These are phyloP conservation scores for Bremia lactucae DNA, from an alignment of 352 stramenopile genomes.

Conservation along the genomic window DNA sequence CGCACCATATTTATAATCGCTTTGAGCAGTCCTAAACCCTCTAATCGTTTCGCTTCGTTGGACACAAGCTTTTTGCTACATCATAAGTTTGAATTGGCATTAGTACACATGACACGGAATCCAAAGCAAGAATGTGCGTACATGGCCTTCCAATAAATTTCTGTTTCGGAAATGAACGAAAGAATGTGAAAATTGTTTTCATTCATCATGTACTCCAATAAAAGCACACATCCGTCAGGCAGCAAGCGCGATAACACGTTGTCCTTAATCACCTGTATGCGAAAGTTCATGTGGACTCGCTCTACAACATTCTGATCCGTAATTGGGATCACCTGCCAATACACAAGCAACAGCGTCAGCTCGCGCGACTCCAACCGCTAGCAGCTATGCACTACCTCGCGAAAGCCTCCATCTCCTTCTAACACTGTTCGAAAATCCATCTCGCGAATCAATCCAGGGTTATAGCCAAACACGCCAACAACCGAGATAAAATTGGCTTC, in stretches of 20 bases:
- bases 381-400: conserved; percentile 42
- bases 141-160: conserved; percentile 60
- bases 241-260: conserved; percentile 73
- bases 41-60: conserved; percentile 22
- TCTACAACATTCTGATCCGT: conserved; percentile 41
- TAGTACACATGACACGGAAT: background rate
- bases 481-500: conserved; percentile 76
- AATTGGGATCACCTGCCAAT: conserved; percentile 56
- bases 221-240: conserved; percentile 59
- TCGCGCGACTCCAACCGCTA: too few relatives aligned
- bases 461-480: conserved; percentile 71
- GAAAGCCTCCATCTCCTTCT: conserved; percentile 47
- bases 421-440: conserved; percentile 67
- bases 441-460: conserved; percentile 57
- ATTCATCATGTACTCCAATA: conserved; percentile 75
- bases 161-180: conserved; percentile 63
- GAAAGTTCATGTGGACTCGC: conserved; percentile 80
- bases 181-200: conserved; percentile 83
- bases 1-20: conserved; percentile 59
- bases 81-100: background rate
- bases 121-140: conserved; percentile 18
- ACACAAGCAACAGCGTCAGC: conserved; percentile 2
- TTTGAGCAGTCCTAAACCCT: conserved; percentile 58
- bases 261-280: conserved; percentile 83
- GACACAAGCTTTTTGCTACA: conserved; percentile 41